Evolutionary conservation across 2,329 filamentous ascomycete species (phyloP), one percentile per base, ranked within the genome.

Genomic region (Trichoderma harzianum): DNA sequence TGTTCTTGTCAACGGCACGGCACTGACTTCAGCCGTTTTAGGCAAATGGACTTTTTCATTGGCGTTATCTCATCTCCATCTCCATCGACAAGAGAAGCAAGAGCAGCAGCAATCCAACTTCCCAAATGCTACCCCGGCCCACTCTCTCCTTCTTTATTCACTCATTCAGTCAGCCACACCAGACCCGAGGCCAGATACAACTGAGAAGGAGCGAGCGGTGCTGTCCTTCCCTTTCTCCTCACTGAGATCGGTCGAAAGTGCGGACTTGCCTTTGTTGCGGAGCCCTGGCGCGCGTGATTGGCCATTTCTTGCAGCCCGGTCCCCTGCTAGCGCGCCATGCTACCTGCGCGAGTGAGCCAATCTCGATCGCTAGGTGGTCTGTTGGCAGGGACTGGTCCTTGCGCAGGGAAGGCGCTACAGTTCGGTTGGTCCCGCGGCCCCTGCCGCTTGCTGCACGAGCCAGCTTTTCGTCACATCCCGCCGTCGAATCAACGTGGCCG

Each of bases 391-490:
- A 62, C 60, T 64, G 51, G 75, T 70, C 78, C 79, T 72, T 78
- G 78, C 65, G 69, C 70, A 75, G 74, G 76, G 76, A 75, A 76
- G 75, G 77, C 80, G 79, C 82, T 82, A 80, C 76, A 78, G 79
- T 81, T 80, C 82, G 82, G 82, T 83, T 82, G 82, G 82, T 83
- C 82, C 84, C 83, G 82, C 81, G 80, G 82, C 79, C 80, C 83
- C 83, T 81, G 79, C 80, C 78, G 80, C 78, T 78, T 69, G 79
- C 80, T 85, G 83, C 83, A 84, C 80, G 79, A 81, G 80, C 78
- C 79, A 80, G 76, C 74, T 75, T 78, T 75, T 83, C 81, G 80
- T 86, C 84, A 86, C 84, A 84, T 73, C 72, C 70, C 69, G 64
- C 63, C 21, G 73, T 76, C 83, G 79, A 85, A 85, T 82, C 76